Evolutionary conservation across 352 stramenopile genomes (phyloP).

Genomic region (Aphanomyces euteiches): DNA sequence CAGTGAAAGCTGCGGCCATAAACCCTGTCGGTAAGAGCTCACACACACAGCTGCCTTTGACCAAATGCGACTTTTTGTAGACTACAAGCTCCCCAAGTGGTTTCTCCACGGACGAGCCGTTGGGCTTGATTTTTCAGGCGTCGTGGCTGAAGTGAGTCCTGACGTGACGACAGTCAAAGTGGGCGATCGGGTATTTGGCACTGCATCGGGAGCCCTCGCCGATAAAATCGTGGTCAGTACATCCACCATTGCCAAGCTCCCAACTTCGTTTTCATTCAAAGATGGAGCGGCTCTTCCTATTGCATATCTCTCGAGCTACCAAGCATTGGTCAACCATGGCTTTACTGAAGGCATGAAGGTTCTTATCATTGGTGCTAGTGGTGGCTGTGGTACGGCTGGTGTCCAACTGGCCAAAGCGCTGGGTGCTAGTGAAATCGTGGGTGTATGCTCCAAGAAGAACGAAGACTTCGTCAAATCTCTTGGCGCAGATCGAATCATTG

Average conservation of each 20-base stretch:
- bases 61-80: background rate
- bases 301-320: slow-evolving; percentile 55
- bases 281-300: slow-evolving; percentile 52
- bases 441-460: slow-evolving; percentile 81
- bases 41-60: background rate
- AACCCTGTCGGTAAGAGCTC: slow-evolving; percentile 23
- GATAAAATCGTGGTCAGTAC: slow-evolving; percentile 47
- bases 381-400: slow-evolving; percentile 79
- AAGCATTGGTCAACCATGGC: slow-evolving; percentile 43
- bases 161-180: slow-evolving; percentile 46
- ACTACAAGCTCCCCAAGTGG: slow-evolving; percentile 24
- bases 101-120: slow-evolving; percentile 33
- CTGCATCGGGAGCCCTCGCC: slow-evolving; percentile 49
- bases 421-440: slow-evolving; percentile 66
- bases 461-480: slow-evolving; percentile 64
- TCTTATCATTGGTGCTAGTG: slow-evolving; percentile 61
- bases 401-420: slow-evolving; percentile 82
- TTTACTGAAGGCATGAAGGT: slow-evolving; percentile 36
- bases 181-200: slow-evolving; percentile 64
- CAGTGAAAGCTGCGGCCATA: slow-evolving; percentile 11
- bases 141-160: slow-evolving; percentile 49
- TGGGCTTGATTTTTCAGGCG: slow-evolving; percentile 63
- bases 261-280: slow-evolving; percentile 45
- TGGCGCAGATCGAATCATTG: slow-evolving; percentile 74
- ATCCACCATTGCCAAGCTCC: slow-evolving; percentile 47